Base-by-base conservation (phyloP, 2,329 filamentous ascomycete genomes). In the Macrophomina pseudophaseolina region DNA sequence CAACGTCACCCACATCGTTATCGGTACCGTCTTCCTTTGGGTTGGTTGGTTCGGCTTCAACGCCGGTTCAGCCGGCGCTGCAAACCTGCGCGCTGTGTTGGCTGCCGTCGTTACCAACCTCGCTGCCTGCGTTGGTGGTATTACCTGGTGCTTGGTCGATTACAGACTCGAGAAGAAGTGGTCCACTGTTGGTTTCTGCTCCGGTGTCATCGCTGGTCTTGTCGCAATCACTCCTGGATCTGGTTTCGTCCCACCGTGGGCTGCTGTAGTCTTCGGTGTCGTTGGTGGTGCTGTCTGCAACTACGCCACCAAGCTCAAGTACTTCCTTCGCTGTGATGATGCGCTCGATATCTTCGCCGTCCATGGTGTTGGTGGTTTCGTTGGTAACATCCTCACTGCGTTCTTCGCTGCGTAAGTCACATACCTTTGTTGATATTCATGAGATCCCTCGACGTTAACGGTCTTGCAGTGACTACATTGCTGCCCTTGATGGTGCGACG, bases 41-140 rank as follows among this genome's bases (percentile, higher is more conserved):
- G 91, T 97, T 16, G 93, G 93, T 64, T 97, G 93, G 93, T 96
- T 97, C 74, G 93, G 93, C 56, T 97, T 97, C 87, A 97, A 97
- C 73, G 92, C 91, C 59, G 93, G 93, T 70, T 93, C 90, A 16
- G 93, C 92, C 14, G 83, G 95, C 65, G 85, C 89, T 58, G 92
- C 92, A 62, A 96, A 95, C 78, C 79, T 97, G 74, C 90, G 93
- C 58, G 92, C 92, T 52, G 86, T 97, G 72, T 93, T 97, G 89
- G 93, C 93, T 52, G 91, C 91, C 11, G 85, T 94, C 1, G 91
- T 94, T 51, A 97, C 93, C 64, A 95, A 97, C 77, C 82, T 97
- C 35, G 90, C 93, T 30, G 93, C 93, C 42, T 92, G 90, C 68
- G 87, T 93, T 8, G 93, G 92, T 66, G 93, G 93, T 56, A 89